Conservation (phyloP, 2,329 filamentous ascomycete species). For the Penicillium olsonii region DNA sequence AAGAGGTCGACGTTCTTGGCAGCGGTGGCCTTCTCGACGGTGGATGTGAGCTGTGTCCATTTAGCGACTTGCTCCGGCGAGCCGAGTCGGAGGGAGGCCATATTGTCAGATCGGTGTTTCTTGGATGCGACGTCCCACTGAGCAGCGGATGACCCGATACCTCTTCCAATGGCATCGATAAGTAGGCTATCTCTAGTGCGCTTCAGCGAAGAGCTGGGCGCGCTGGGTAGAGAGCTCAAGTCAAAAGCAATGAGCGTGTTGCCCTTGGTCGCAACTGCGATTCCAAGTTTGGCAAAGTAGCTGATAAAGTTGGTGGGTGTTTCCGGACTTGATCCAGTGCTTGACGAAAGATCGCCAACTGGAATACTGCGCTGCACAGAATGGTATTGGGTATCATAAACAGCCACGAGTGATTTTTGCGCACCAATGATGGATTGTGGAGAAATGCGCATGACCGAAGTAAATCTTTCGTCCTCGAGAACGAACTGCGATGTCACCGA, state of each 20-base stretch:
- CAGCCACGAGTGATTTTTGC: constrained; percentile 42
- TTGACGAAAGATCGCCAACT: constrained; percentile 32
- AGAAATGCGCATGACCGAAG: constrained; percentile 46
- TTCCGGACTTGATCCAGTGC: constrained; percentile 21
- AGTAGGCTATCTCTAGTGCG: constrained; percentile 42
- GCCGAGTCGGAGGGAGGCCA: constrained; percentile 34
- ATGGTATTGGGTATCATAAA: constrained; percentile 51
- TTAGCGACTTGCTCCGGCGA: constrained; percentile 33
- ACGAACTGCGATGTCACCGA: constrained; percentile 41
- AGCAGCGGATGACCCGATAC: constrained; percentile 36
- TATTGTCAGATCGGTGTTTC: constrained; percentile 32
- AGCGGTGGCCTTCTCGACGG: constrained; percentile 30
- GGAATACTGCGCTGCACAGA: constrained; percentile 47
- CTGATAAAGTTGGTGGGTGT: constrained; percentile 40
- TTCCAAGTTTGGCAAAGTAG: constrained; percentile 47
- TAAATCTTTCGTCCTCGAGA: constrained; percentile 39
- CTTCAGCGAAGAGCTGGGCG: constrained; percentile 36
- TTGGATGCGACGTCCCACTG: constrained; percentile 33
- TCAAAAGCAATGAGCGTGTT: constrained; percentile 49
- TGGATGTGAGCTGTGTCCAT: constrained; percentile 36
- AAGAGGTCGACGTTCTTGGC: constrained; percentile 34
- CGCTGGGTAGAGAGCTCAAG: constrained; percentile 35
- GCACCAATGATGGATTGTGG: constrained; percentile 45
- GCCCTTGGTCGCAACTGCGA: constrained; percentile 44
- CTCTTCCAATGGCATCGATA: constrained; percentile 46